A percentile compares a stretch with the other conserved stretches of the same genome.
These are phyloP conservation scores for Nemania sp. DNA, from an alignment of 2,329 filamentous ascomycete species.

Conservation along the genomic window DNA sequence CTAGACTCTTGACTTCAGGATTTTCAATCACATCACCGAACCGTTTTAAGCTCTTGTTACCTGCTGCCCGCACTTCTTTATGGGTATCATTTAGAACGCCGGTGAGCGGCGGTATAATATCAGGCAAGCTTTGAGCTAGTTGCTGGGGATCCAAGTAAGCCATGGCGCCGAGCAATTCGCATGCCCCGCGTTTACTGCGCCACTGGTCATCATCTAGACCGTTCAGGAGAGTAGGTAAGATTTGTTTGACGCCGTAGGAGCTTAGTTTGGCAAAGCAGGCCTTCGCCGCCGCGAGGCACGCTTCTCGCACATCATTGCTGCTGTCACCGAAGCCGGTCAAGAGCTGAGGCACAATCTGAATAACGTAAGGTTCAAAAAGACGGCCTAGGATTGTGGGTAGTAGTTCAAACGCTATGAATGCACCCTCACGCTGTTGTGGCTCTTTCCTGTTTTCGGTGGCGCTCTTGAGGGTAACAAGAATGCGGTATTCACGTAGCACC, in stretches of 20 bases:
- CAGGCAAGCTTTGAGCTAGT: constrained; percentile 88
- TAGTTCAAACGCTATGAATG: constrained; percentile 90
- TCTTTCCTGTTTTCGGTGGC: constrained; percentile 98
- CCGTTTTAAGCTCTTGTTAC: constrained; percentile 95
- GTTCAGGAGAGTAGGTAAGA: constrained; percentile 89
- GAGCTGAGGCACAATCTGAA: constrained; percentile 92
- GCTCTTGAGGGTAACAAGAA: constrained; percentile 82
- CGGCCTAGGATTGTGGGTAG: constrained; percentile 87
- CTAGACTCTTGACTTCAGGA: constrained; percentile 93
- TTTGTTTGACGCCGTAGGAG: constrained; percentile 95
- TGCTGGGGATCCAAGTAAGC: constrained; percentile 97
- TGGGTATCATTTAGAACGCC: constrained; percentile 96
- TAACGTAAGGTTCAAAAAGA: constrained; percentile 95
- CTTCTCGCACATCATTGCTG: constrained; percentile 89
- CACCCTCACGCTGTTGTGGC: constrained; percentile 85
- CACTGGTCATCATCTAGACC: constrained; percentile 96
- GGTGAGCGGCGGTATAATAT: constrained; percentile 96
- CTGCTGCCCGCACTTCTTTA: constrained; percentile 92
- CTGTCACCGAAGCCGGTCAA: constrained; percentile 89
- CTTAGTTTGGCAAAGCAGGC: constrained; percentile 93
- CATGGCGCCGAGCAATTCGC: constrained; percentile 96
- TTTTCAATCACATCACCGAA: constrained; percentile 99
- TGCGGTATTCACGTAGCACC: constrained; percentile 84
- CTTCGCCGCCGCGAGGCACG: constrained; percentile 92
- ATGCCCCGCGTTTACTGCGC: constrained; percentile 98